Conservation (phyloP, 2,329 filamentous ascomycete genomes). For the Talaromyces sp. region DNA sequence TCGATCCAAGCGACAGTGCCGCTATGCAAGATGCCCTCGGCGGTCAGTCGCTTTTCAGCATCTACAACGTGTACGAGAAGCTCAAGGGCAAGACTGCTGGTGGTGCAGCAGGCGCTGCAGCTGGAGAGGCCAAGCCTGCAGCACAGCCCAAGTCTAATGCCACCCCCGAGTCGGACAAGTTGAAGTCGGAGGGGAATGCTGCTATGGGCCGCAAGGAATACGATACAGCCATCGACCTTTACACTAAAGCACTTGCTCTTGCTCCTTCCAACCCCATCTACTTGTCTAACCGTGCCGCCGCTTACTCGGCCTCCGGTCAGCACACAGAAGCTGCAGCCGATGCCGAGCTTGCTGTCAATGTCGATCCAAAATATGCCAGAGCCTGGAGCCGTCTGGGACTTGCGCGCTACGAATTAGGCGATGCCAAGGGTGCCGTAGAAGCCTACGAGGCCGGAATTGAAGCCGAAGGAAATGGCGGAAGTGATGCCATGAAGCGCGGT, state of each 20-base stretch:
- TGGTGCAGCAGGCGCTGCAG: constrained; percentile 40
- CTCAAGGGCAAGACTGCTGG: constrained; percentile 64
- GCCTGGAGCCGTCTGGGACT: constrained; percentile 93
- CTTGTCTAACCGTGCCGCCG: constrained; percentile 94
- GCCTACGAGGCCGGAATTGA: constrained; percentile 92
- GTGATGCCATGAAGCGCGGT: constrained; percentile 95
- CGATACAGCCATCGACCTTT: constrained; percentile 72
- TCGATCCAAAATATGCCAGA: constrained; percentile 93
- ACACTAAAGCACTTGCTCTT: constrained; percentile 79
- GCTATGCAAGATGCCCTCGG: constrained; percentile 75
- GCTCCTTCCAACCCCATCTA: constrained; percentile 88
- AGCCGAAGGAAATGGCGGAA: constrained; percentile 87
- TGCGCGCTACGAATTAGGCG: constrained; percentile 84
- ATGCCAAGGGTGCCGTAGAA: constrained; percentile 87
- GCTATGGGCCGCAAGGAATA: constrained; percentile 97
- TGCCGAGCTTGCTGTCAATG: constrained; percentile 81
- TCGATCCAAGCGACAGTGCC: constrained; percentile 73
- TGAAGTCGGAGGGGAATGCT: constrained; percentile 89
- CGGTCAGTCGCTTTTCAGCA: constrained; percentile 79
- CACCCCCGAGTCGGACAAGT: constrained; percentile 71
- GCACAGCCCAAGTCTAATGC: constrained; percentile 39
- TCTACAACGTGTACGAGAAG: constrained; percentile 96
- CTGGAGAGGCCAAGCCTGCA: constrained; percentile 21
- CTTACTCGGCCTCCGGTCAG: constrained; percentile 78
- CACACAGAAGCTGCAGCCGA: constrained; percentile 81